Base-by-base conservation (phyloP, 2,329 filamentous ascomycete genomes). In the Sclerotinia borealis region DNA sequence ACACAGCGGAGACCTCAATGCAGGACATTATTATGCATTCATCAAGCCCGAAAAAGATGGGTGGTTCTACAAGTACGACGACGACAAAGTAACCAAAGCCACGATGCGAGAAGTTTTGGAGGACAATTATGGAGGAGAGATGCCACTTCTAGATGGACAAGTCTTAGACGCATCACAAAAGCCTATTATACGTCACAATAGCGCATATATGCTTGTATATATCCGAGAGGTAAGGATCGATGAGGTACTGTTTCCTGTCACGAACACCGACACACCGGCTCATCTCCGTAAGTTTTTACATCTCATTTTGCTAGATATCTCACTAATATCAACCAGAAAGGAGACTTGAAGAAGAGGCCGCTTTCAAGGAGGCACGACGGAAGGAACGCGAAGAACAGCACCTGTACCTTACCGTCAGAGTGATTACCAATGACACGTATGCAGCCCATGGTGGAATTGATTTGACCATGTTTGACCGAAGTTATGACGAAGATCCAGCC, bases 131-230 rank as follows among this genome's bases (percentile, higher is more conserved):
- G 95, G 95, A 50, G 95, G 95, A 61, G 92, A 96, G 72, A 45
- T 60, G 34, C 59, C 69, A 7, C 75, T 79, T 7, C 76, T 80
- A 1, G 80, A 80, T 61, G 79, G 80, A 11, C 61, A 63, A 69
- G 78, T 15, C 80, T 37, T 36, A 25, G 81, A 78, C n/a, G 79
- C 81, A 56, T 86, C 84, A 75, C 83, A 83, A 72, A 76, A 79
- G 4, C 83, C 85, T 1, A 76, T 85, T 19, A 83, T 88, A 77
- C 82, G 86, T 61, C 84, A 86, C 65, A 88, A 87, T 77, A 99
- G 93, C 75, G 96, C 95, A 6, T 99, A 99, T 80, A 99, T 99
- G 95, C 78, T 99, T 80, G 96, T 99, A 2, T 99, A 99, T 74
- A 92, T 99, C 68, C 88, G 95, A 51, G 91, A 96, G 75, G 90